phyloP scores from a whole-genome alignment of 2,329 filamentous ascomycete species.

The Sporothrix variecibatus region DNA sequence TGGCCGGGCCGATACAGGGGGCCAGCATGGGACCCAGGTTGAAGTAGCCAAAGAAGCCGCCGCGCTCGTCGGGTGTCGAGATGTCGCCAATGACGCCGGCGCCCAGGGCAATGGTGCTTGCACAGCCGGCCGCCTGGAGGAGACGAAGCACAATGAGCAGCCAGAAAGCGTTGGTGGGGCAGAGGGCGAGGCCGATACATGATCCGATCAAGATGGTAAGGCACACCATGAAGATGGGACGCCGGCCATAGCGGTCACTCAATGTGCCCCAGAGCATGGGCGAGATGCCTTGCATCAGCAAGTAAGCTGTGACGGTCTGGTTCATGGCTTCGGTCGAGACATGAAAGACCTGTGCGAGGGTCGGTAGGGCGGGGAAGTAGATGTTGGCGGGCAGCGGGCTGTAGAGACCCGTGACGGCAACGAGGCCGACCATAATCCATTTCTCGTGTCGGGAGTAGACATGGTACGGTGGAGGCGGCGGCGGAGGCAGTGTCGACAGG shows the following conservation, averaged over 20 bases:
- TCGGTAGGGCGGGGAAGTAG: constrained; percentile 40
- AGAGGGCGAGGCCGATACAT: constrained; percentile 39
- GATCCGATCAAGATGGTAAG: constrained; percentile 38
- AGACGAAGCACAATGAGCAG: constrained; percentile 38
- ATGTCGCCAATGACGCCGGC: constrained; percentile 41
- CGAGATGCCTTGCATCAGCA: constrained; percentile 39
- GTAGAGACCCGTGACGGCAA: constrained; percentile 35
- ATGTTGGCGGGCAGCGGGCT: constrained; percentile 42
- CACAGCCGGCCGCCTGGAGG: constrained; percentile 39
- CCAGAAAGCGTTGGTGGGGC: constrained; percentile 39
- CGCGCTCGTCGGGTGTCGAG: constrained; percentile 38
- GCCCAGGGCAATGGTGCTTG: constrained; percentile 41
- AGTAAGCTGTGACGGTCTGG: constrained; percentile 39
- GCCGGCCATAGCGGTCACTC: constrained; percentile 39
- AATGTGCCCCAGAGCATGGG: constrained; percentile 42
- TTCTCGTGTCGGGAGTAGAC: constrained; percentile 35
- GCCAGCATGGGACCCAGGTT: constrained; percentile 39
- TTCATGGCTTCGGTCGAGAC: constrained; percentile 38
- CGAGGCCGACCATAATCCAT: constrained; percentile 35
- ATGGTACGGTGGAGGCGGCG: constrained; percentile 30
- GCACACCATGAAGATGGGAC: constrained; percentile 38
- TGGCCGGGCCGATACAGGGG: constrained; percentile 31
- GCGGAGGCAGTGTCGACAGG: not conserved
- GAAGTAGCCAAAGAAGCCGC: constrained; percentile 40
- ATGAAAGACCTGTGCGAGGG: constrained; percentile 35